These are phyloP conservation scores for Vaccinium myrtillus DNA, from an alignment of 148 eudicot species.

Conservation along the genomic window DNA sequence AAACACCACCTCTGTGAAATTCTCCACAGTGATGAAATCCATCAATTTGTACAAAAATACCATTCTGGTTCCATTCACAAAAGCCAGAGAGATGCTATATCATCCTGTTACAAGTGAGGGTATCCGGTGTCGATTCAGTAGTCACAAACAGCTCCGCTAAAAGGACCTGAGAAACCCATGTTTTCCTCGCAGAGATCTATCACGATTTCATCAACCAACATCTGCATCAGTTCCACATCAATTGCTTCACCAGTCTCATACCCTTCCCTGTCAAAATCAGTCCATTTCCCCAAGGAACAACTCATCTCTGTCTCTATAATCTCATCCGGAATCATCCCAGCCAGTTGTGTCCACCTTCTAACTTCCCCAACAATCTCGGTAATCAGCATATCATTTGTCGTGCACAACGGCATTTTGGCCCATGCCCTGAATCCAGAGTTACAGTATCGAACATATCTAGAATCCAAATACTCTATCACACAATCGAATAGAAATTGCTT, in stretches of 20 bases:
- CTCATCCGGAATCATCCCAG: conserved; percentile 51
- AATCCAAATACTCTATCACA: conserved; percentile 59
- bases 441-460: conserved; percentile 37
- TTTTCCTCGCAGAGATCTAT: conserved; percentile 42
- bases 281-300: conserved; percentile 62
- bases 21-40: conserved; percentile 13
- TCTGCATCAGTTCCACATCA: conserved; percentile 44
- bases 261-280: conserved; percentile 61
- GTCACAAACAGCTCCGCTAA: neutral
- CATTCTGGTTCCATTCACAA: neutral
- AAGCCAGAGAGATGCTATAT: neutral
- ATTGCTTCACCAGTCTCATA: conserved; percentile 61
- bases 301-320: conserved; percentile 75
- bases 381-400: conserved; percentile 45
- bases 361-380: conserved; percentile 55
- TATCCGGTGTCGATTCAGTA: neutral
- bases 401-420: conserved; percentile 38
- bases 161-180: conserved; percentile 1
- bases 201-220: conserved; percentile 71
- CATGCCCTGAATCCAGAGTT: conserved; percentile 46
- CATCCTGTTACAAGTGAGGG: neutral
- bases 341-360: conserved; percentile 54
- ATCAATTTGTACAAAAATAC: conserved; percentile 44
- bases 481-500: conserved; percentile 68
- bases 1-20: neutral